phyloP scores from a whole-genome alignment of 164 flowering plant genomes.

The Piper longum region DNA sequence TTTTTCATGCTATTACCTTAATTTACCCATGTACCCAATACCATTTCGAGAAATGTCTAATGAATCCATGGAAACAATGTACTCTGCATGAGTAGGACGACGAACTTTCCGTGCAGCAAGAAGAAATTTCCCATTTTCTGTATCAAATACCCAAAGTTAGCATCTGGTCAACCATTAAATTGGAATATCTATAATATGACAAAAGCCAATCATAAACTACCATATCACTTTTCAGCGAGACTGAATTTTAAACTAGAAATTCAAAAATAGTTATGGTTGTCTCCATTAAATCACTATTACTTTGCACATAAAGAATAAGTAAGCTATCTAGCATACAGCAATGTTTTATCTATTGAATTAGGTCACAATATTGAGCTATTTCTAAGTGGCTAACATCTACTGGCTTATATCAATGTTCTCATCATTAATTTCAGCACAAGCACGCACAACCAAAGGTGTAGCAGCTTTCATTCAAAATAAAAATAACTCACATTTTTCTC shows the following conservation, averaged over 20 bases:
- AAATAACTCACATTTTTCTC: neutral
- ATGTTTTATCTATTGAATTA: neutral
- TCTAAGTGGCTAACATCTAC: neutral
- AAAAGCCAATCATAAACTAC: no score
- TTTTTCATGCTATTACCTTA: constrained; percentile 4
- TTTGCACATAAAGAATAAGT: no score
- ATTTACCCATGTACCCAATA: constrained; percentile 11
- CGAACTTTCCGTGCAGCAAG: constrained; percentile 13
- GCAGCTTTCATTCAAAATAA: neutral
- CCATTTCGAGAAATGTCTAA: constrained; percentile 9
- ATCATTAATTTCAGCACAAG: neutral
- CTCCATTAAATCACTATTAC: no score
- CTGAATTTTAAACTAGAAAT: no score
- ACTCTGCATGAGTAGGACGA: constrained; percentile 13
- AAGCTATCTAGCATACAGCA: neutral
- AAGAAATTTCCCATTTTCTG: constrained; percentile 12
- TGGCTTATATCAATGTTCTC: neutral
- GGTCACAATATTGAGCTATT: neutral
- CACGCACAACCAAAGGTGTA: neutral
- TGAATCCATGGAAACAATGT: constrained; percentile 10
- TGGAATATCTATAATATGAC: neutral
- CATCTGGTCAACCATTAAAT: neutral
- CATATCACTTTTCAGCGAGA: no score
- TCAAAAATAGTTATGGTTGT: no score
- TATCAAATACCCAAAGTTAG: constrained; percentile 1